Conservation (phyloP, 768 basidiomycete genomes). For the Boletus huronensis region DNA sequence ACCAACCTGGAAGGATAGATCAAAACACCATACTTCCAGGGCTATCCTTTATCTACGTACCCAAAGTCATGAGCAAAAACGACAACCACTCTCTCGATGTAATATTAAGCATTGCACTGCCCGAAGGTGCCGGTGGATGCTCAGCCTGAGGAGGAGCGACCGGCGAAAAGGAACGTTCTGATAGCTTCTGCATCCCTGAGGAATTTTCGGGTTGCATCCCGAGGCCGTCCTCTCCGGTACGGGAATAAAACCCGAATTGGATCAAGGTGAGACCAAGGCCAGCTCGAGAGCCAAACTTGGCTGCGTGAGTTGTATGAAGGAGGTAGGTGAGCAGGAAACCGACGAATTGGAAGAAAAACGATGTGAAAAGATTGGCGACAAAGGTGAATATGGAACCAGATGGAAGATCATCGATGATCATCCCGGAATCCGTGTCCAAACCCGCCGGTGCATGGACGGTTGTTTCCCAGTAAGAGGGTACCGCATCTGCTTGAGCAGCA, state of each 20-base stretch:
- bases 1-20: constrained; percentile 63
- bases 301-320: constrained; percentile 87
- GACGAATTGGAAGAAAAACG: constrained; percentile 96
- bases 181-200: constrained; percentile 11
- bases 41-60: constrained; percentile 33
- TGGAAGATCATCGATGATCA: constrained; percentile 91
- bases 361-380: constrained; percentile 74
- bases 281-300: constrained; percentile 88
- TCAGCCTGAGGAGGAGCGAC: constrained; percentile 26
- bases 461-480: constrained; percentile 96
- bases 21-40: neutral
- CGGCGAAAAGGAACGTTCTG: constrained; percentile 21
- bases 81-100: constrained; percentile 84
- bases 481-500: constrained; percentile 83
- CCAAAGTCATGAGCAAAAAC: constrained; percentile 88
- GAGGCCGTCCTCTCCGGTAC: constrained; percentile 34
- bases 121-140: constrained; percentile 4
- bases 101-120: constrained; percentile 29
- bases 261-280: constrained; percentile 95
- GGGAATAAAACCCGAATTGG: constrained; percentile 83
- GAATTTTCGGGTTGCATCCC: constrained; percentile 18
- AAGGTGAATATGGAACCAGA: constrained; percentile 77
- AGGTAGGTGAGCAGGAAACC: constrained; percentile 92
- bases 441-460: constrained; percentile 78
- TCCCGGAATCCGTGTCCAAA: constrained; percentile 48